Evolutionary conservation across 306 rosid species (phyloP).

Genomic region (Vigna reflexopilosa): DNA sequence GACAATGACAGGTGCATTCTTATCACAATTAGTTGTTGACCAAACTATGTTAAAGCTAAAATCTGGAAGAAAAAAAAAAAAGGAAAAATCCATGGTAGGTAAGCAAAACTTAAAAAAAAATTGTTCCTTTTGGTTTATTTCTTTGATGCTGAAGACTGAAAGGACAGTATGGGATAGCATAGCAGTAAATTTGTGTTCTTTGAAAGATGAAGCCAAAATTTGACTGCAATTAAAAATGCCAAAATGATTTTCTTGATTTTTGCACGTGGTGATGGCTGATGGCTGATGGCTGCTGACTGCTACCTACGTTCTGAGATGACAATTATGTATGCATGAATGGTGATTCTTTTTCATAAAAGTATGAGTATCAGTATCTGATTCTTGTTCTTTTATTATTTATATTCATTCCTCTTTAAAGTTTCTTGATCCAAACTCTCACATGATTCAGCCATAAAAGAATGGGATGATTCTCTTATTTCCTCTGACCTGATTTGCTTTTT

Average conservation of each 20-base stretch:
- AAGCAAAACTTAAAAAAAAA: not conserved
- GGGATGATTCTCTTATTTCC: not conserved
- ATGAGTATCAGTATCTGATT: not conserved
- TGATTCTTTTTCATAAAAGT: not conserved
- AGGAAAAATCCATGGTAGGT: not conserved
- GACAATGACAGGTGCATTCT: conserved; percentile 31
- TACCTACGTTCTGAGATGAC: conserved; percentile 3
- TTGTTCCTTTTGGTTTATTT: conserved; percentile 20
- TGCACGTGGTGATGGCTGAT: conserved; percentile 1
- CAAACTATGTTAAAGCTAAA: not conserved
- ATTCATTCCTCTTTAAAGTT: not conserved
- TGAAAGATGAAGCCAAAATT: not conserved
- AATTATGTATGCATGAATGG: not conserved
- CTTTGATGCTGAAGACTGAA: not conserved
- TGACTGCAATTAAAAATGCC: not conserved
- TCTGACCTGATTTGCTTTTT: not conserved
- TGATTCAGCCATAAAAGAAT: not conserved
- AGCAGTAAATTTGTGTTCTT: no score
- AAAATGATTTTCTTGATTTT: conserved; percentile 6
- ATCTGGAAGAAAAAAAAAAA: not conserved
- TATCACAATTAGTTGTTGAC: conserved; percentile 36
- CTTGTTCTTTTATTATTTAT: not conserved
- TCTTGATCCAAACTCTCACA: not conserved
- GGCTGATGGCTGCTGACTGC: no score
- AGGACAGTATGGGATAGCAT: no score